These are phyloP conservation scores for Wolfiporia cocos DNA, from an alignment of 1,284 basidiomycete genomes.

Conservation along the genomic window DNA sequence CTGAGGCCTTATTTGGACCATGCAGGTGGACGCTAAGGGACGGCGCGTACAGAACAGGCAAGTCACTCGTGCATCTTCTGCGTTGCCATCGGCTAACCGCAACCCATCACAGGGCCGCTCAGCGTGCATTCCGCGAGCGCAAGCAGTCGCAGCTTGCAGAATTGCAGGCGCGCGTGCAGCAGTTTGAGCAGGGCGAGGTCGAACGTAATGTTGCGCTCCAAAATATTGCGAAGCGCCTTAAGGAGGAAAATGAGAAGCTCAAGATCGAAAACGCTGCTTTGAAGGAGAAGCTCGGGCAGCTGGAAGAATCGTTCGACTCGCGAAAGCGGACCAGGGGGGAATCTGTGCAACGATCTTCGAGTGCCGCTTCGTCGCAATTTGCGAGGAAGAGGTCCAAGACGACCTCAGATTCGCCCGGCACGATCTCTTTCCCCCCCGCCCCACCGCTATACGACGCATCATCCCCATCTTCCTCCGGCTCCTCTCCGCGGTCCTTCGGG, in stretches of 20 bases:
- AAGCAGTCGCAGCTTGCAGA: slow-evolving; percentile 90
- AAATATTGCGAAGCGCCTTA: slow-evolving; percentile 78
- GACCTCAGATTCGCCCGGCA: slow-evolving; percentile 25
- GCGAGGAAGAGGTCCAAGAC: slow-evolving; percentile 43
- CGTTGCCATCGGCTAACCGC: neutral
- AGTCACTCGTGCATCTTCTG: slow-evolving; percentile 8
- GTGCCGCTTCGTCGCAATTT: slow-evolving; percentile 21
- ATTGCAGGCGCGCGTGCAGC: slow-evolving; percentile 80
- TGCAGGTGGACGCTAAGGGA: slow-evolving; percentile 47
- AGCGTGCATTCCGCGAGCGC: slow-evolving; percentile 87
- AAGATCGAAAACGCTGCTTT: slow-evolving; percentile 56
- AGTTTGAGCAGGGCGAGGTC: slow-evolving; percentile 87
- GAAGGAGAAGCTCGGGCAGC: slow-evolving; percentile 49
- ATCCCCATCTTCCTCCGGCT: slow-evolving; percentile 38
- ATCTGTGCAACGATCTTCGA: slow-evolving; percentile 27
- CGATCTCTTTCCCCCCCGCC: slow-evolving; percentile 15
- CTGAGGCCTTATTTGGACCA: too few relatives aligned
- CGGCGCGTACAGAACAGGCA: slow-evolving; percentile 76
- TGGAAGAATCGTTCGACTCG: slow-evolving; percentile 37
- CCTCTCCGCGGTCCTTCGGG: slow-evolving; percentile 46
- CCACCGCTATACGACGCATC: slow-evolving; percentile 10
- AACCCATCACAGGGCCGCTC: slow-evolving; percentile 61
- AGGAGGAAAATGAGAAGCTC: slow-evolving; percentile 82
- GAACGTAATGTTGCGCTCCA: slow-evolving; percentile 86
- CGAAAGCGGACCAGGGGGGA: slow-evolving; percentile 54